These are phyloP conservation scores for Pleomassaria siparia DNA, from an alignment of 2,329 filamentous ascomycete genomes.

Conservation along the genomic window DNA sequence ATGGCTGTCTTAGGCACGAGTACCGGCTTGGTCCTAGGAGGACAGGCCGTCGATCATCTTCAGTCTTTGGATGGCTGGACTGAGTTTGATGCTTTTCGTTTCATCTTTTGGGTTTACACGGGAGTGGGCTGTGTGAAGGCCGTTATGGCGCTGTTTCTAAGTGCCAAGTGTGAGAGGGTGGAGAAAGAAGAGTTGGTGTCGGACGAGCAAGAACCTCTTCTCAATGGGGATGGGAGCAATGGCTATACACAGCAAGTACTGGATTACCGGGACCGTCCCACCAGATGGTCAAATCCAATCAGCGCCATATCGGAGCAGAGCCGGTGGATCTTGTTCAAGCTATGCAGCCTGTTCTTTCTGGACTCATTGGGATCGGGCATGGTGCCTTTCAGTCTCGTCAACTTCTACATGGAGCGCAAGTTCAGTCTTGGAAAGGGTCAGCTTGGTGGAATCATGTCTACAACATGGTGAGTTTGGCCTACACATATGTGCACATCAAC, in stretches of 20 bases:
- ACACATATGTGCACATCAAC: neutral
- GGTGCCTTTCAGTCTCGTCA: conserved; percentile 52
- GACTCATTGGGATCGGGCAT: conserved; percentile 73
- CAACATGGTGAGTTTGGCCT: conserved; percentile 38
- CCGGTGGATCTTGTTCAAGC: conserved; percentile 56
- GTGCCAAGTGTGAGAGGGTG: conserved; percentile 39
- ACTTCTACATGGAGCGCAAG: conserved; percentile 62
- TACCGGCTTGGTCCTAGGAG: conserved; percentile 36
- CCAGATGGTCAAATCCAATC: conserved; percentile 39
- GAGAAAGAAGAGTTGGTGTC: conserved; percentile 6
- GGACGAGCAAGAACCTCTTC: conserved; percentile 28
- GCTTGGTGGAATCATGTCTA: conserved; percentile 57
- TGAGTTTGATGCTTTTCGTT: conserved; percentile 41
- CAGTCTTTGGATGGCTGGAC: conserved; percentile 37
- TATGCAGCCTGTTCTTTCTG: conserved; percentile 68
- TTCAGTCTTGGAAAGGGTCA: conserved; percentile 56
- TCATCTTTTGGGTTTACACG: conserved; percentile 49
- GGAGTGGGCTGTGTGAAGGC: conserved; percentile 44
- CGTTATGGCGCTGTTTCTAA: conserved; percentile 42
- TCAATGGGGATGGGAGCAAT: conserved; percentile 13
- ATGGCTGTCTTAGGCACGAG: conserved; percentile 41
- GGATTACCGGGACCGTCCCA: conserved; percentile 7
- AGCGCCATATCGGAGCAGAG: conserved; percentile 61
- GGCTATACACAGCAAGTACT: neutral
- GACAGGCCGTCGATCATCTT: conserved; percentile 40